Percentiles rank a stretch among this genome's conserved stretches.
Conservation (phyloP, 164 flowering plant species). For the Piper betle region DNA sequence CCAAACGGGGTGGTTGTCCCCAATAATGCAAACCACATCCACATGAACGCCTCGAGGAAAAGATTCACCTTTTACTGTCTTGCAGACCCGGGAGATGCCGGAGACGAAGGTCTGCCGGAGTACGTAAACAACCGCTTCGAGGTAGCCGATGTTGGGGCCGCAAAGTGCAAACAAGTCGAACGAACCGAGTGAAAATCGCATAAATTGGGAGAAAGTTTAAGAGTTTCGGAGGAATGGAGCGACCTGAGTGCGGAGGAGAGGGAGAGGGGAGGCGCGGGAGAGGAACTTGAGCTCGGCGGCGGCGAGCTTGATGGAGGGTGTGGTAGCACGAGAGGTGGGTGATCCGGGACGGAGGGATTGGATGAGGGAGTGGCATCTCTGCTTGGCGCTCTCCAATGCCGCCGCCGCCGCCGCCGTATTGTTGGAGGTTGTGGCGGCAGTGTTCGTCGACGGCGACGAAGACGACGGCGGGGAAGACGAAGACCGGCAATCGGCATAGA, state of each 20-base stretch:
- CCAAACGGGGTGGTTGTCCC: slow-evolving; percentile 54
- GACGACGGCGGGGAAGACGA: background rate
- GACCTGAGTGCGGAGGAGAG: background rate
- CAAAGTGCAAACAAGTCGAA: background rate
- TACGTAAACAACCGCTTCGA: slow-evolving; percentile 59
- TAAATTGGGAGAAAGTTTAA: background rate
- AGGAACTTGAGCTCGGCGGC: slow-evolving; percentile 68
- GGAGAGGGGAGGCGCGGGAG: slow-evolving; percentile 14
- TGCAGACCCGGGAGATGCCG: slow-evolving; percentile 84
- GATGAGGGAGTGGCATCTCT: slow-evolving; percentile 31
- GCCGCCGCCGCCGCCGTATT: background rate
- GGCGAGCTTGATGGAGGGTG: slow-evolving; percentile 49
- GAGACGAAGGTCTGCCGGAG: slow-evolving; percentile 54
- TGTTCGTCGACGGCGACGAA: background rate
- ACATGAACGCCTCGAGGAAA: slow-evolving; percentile 35
- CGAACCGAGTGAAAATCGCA: too few relatives aligned
- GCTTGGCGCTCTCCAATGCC: slow-evolving; percentile 28
- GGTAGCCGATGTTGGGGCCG: slow-evolving; percentile 68
- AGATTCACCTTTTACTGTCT: slow-evolving; percentile 15
- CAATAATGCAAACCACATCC: slow-evolving; percentile 59
- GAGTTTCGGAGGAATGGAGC: background rate
- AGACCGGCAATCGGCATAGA: background rate
- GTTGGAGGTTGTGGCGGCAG: background rate
- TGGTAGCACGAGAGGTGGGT: slow-evolving; percentile 31
- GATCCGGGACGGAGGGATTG: slow-evolving; percentile 28